Evolutionary conservation across 2,329 filamentous ascomycete species (phyloP), one percentile per base, ranked within the genome.

Genomic region (Colletotrichum euphorbiae): DNA sequence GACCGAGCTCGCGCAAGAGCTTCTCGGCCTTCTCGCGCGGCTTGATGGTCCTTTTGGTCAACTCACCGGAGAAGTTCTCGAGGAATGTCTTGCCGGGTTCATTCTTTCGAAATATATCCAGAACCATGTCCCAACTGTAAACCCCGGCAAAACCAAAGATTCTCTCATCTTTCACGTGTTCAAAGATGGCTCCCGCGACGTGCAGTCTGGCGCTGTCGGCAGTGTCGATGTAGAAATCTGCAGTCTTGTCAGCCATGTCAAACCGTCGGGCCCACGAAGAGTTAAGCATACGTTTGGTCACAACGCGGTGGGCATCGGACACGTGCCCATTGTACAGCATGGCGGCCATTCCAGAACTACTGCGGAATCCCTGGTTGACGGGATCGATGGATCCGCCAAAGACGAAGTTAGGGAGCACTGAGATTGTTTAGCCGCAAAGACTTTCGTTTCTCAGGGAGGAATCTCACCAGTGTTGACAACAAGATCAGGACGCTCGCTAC

Each of bases 111-210:
- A 79, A 33, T 0, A 75, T 72, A 0, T 66, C 73, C 7, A 80
- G 50, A 1, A 86, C 71, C 3, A 79, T 72, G 21, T 84, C 83
- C 75, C 80, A 85, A 55, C 78, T 85, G 62, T 79, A 84, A 0
- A 79, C 80, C 2, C 79, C 76, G 0, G 83, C 84, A 62, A 84
- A 86, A 2, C 78, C 87, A 72, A 88, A 87, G 12, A 90, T 73
- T 1, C 88, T 81, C 71, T 89, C 81, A 0, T 79, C 79, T 2
- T 75, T 68, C 0, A 88, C 79, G 1, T 79, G 76, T 0, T 79
- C 76, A 31, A 85, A 77, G 0, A 87, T 77, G 7, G 85, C 75
- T 0, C 82, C 86, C 3, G 83, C 82, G 5, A 88, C 77, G 46
- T 89, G 86, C 0, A 90, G 74, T 0, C 81, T 76, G 0, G 85